These are phyloP conservation scores for Nicotiana knightiana DNA, from an alignment of 257 asterid genomes.

Conservation along the genomic window DNA sequence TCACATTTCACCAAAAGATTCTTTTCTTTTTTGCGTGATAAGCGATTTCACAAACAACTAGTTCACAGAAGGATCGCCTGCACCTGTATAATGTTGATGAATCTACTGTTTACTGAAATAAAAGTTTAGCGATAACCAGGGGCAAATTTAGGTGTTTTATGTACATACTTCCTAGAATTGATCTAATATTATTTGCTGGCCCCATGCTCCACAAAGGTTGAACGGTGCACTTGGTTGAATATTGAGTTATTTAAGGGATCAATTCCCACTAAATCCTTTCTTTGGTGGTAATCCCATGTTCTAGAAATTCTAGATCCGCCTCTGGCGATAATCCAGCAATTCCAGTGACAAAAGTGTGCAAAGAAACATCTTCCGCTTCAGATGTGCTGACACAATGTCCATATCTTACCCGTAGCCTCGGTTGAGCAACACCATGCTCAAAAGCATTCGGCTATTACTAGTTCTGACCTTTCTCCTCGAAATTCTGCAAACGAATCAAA, in stretches of 20 bases:
- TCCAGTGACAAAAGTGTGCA: neutral
- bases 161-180: too few relatives aligned
- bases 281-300: too few relatives aligned
- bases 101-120: neutral
- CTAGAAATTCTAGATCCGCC: too few relatives aligned
- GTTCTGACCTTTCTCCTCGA: neutral
- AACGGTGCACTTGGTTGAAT: too few relatives aligned
- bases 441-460: neutral
- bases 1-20: neutral
- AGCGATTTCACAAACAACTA: neutral
- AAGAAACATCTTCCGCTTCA: neutral
- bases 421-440: neutral
- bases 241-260: too few relatives aligned
- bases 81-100: neutral
- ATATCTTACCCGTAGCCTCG: neutral
- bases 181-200: too few relatives aligned
- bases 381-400: neutral
- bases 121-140: neutral
- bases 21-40: neutral
- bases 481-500: constrained; percentile 1
- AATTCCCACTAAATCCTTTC: too few relatives aligned
- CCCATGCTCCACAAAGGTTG: too few relatives aligned
- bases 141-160: too few relatives aligned
- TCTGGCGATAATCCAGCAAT: neutral
- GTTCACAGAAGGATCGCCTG: neutral